These are phyloP conservation scores for Kwoniella mangroviensis DNA, from an alignment of 768 basidiomycete genomes.

Conservation along the genomic window DNA sequence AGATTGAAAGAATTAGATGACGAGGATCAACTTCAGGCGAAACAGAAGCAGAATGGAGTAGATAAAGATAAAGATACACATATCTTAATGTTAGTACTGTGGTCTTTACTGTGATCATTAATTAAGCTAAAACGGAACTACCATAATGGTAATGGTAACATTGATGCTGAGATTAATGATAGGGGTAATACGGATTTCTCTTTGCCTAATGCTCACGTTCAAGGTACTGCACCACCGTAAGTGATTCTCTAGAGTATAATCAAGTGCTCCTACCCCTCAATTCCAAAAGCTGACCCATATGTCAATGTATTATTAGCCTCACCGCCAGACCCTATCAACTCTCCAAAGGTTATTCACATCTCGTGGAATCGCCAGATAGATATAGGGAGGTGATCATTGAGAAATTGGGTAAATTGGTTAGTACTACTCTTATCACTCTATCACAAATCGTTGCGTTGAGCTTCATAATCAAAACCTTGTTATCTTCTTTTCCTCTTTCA, in stretches of 20 bases:
- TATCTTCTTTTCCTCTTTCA: no score
- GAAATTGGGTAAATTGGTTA: slow-evolving; percentile 30
- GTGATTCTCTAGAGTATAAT: background rate
- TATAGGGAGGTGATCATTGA: slow-evolving; percentile 20
- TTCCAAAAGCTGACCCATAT: background rate
- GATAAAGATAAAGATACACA: background rate
- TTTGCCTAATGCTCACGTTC: slow-evolving; percentile 4
- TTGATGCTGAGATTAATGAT: background rate
- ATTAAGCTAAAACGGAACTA: no score
- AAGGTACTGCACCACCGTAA: slow-evolving; percentile 22
- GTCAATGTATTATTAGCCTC: no score
- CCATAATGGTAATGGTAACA: background rate
- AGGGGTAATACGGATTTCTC: slow-evolving; percentile 14
- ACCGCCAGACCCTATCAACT: slow-evolving; percentile 21
- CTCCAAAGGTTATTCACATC: slow-evolving; percentile 25
- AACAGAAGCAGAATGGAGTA: background rate
- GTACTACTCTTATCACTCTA: slow-evolving; percentile 6
- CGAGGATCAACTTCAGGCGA: background rate
- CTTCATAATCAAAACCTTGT: no score
- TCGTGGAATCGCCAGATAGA: slow-evolving; percentile 20
- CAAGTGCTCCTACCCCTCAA: background rate
- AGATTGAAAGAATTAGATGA: slow-evolving; percentile 3
- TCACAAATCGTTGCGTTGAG: no score
- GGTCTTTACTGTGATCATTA: no score
- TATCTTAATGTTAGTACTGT: background rate